Evolutionary conservation across 108 stramenopile species (phyloP).

Genomic region (Discostella stelligeroides): DNA sequence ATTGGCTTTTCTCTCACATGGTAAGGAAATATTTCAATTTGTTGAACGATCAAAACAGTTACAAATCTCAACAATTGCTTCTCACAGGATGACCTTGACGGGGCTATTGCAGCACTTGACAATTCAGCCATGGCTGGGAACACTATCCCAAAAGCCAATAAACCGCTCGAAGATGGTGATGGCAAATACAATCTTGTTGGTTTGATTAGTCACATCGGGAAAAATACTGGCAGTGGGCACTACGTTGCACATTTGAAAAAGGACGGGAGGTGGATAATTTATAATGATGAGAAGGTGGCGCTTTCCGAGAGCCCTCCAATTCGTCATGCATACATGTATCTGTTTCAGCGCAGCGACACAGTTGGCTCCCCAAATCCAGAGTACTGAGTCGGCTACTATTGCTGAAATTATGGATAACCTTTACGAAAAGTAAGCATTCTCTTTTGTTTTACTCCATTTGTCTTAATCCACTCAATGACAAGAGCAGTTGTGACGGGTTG

Average conservation of each 20-base stretch:
- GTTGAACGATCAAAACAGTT: background rate
- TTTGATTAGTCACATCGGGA: slow-evolving; percentile 97
- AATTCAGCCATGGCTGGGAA: slow-evolving; percentile 20
- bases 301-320: slow-evolving; percentile 84
- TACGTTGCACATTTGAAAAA: slow-evolving; percentile 97
- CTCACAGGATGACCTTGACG: slow-evolving; percentile 79
- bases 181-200: slow-evolving; percentile 92
- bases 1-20: slow-evolving; percentile 97
- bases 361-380: slow-evolving; percentile 39
- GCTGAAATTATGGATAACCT: too few relatives aligned
- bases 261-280: slow-evolving; percentile 95
- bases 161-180: slow-evolving; percentile 77
- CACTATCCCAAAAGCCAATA: slow-evolving; percentile 26
- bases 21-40: slow-evolving; percentile 18
- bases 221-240: slow-evolving; percentile 96
- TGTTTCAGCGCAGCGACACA: slow-evolving; percentile 78
- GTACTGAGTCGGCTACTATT: slow-evolving; percentile 25
- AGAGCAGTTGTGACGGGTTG: slow-evolving; percentile 67
- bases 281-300: slow-evolving; percentile 98
- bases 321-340: slow-evolving; percentile 90
- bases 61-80: background rate
- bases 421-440: too few relatives aligned
- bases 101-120: slow-evolving; percentile 80
- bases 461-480: slow-evolving; percentile 50
- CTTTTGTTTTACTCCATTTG: slow-evolving; percentile 30